phyloP scores from a whole-genome alignment of 2,329 filamentous ascomycete genomes.

The Alternaria brassicae region DNA sequence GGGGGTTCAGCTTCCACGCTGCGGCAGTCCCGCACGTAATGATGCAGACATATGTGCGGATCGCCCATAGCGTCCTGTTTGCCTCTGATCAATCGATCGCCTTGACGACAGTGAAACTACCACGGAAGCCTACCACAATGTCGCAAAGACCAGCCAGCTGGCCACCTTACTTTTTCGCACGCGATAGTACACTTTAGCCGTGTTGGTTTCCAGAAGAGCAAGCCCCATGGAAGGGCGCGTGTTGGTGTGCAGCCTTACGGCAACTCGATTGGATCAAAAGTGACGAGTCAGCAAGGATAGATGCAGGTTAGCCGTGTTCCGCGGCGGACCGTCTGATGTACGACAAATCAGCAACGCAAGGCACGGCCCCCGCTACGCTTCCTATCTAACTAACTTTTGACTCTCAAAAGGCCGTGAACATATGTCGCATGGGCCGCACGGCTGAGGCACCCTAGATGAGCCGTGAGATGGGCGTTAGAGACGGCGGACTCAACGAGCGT shows the following conservation, averaged over 20 bases:
- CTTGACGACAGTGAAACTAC: neutral
- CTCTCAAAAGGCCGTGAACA: constrained; percentile 7
- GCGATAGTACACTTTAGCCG: neutral
- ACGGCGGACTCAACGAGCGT: constrained; percentile 10
- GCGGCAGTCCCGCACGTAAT: constrained; percentile 8
- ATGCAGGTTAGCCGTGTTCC: constrained; percentile 13
- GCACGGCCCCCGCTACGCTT: neutral
- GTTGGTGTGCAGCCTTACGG: neutral
- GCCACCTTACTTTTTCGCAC: constrained; percentile 5
- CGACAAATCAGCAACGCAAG: constrained; percentile 10
- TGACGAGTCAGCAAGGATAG: neutral
- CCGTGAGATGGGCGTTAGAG: constrained; percentile 13
- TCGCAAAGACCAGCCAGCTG: neutral
- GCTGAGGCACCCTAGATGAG: constrained; percentile 3
- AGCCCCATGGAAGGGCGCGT: constrained; percentile 5
- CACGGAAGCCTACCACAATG: neutral
- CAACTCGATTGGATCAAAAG: neutral
- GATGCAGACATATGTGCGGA: neutral
- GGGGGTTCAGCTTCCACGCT: neutral
- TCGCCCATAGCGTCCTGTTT: neutral
- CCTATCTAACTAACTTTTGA: neutral
- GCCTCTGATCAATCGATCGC: neutral
- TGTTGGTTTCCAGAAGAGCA: neutral
- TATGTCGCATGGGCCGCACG: constrained; percentile 17
- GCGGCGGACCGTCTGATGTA: constrained; percentile 7